phyloP scores from a whole-genome alignment of 495 filamentous ascomycete species.

The Penicillium robsamsonii region DNA sequence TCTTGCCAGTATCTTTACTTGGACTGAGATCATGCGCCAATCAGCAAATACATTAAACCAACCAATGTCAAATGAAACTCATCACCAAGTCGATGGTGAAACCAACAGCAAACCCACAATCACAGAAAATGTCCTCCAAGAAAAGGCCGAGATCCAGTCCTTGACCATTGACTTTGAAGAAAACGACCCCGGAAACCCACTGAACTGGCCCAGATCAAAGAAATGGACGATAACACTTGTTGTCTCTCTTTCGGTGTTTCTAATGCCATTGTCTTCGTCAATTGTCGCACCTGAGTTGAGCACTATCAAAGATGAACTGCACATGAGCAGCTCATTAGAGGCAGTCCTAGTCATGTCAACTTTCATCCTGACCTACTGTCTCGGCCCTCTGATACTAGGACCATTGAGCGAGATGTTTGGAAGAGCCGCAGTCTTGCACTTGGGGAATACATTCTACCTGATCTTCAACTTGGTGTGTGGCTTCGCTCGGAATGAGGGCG shows the following conservation, averaged over 20 bases:
- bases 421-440: conserved; percentile 49
- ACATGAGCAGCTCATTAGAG: conserved; percentile 45
- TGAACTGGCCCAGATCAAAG: conserved; percentile 7
- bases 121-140: neutral
- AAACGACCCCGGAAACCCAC: neutral
- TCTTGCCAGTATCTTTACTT: neutral
- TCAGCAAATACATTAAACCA: too few relatives aligned
- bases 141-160: neutral
- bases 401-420: conserved; percentile 61
- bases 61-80: neutral
- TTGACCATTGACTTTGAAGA: neutral
- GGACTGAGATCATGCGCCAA: neutral
- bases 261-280: conserved; percentile 45
- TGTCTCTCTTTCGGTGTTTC: conserved; percentile 6
- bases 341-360: conserved; percentile 52
- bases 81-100: neutral
- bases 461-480: conserved; percentile 54
- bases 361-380: conserved; percentile 43
- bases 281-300: conserved; percentile 62
- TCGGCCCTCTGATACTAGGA: conserved; percentile 51
- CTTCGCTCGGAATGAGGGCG: conserved; percentile 40
- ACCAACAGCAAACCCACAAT: neutral
- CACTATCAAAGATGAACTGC: conserved; percentile 52
- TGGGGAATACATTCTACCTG: conserved; percentile 51
- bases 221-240: conserved; percentile 7